phyloP scores from a whole-genome alignment of 768 basidiomycete species.

The Leccinum subtestaceum region DNA sequence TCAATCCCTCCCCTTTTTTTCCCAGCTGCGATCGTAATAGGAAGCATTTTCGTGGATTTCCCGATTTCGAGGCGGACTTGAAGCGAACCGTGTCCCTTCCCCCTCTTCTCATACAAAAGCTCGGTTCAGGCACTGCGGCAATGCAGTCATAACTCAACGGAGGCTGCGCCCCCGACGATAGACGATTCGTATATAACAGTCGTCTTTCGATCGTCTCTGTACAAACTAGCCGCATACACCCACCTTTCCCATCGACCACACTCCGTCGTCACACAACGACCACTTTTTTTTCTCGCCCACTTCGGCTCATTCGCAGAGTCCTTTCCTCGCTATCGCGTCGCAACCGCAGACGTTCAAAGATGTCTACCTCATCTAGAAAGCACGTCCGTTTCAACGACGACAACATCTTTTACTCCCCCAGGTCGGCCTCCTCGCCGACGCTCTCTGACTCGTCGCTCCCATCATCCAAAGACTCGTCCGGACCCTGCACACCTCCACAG shows the following conservation, averaged over 20 bases:
- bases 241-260: not conserved
- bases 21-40: slow-evolving; percentile 11
- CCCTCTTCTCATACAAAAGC: not conserved
- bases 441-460: slow-evolving; percentile 30
- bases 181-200: slow-evolving; percentile 15
- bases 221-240: not conserved
- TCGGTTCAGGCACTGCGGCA: slow-evolving; percentile 22
- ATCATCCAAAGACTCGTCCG: slow-evolving; percentile 29
- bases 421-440: slow-evolving; percentile 24
- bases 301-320: slow-evolving; percentile 13
- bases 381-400: slow-evolving; percentile 34
- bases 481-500: slow-evolving; percentile 31
- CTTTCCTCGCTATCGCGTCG: slow-evolving; percentile 11
- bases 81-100: slow-evolving; percentile 4
- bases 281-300: slow-evolving; percentile 6
- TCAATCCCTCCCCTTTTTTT: not conserved
- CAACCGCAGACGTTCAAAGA: slow-evolving; percentile 7
- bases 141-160: slow-evolving; percentile 21
- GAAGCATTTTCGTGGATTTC: slow-evolving; percentile 17
- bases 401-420: slow-evolving; percentile 34
- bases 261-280: not conserved
- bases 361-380: slow-evolving; percentile 18
- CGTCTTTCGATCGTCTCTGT: slow-evolving; percentile 1
- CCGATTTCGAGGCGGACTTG: not conserved
- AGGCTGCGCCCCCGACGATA: slow-evolving; percentile 29